phyloP scores from a whole-genome alignment of 495 filamentous ascomycete species.

The Penicillium lividum region DNA sequence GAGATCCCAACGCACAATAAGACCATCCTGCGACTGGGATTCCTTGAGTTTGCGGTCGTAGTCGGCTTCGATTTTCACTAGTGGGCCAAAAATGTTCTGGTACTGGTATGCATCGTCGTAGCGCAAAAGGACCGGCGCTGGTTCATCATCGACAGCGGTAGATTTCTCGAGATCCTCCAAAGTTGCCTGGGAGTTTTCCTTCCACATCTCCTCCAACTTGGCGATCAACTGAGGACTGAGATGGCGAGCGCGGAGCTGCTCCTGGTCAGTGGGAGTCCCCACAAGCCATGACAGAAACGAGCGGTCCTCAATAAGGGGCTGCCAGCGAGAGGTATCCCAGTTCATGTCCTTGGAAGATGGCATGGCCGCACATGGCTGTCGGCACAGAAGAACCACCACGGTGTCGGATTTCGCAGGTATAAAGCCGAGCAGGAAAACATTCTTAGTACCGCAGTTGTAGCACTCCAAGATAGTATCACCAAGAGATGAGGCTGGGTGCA shows the following conservation, averaged over 20 bases:
- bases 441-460: slow-evolving; percentile 99
- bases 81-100: slow-evolving; percentile 96
- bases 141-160: slow-evolving; percentile 91
- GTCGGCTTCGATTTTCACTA: slow-evolving; percentile 99
- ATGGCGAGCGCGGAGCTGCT: slow-evolving; percentile 93
- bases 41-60: slow-evolving; percentile 99
- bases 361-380: slow-evolving; percentile 92
- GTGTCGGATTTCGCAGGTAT: slow-evolving; percentile 99
- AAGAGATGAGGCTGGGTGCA: slow-evolving; percentile 92
- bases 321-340: slow-evolving; percentile 98
- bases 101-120: slow-evolving; percentile 99
- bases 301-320: slow-evolving; percentile 94
- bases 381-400: slow-evolving; percentile 94
- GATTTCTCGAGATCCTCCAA: slow-evolving; percentile 92
- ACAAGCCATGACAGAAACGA: slow-evolving; percentile 97
- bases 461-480: slow-evolving; percentile 97
- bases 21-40: slow-evolving; percentile 90
- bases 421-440: slow-evolving; percentile 98
- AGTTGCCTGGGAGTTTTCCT: slow-evolving; percentile 88
- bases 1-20: slow-evolving; percentile 93
- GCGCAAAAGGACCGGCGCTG: slow-evolving; percentile 85
- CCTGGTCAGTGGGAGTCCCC: slow-evolving; percentile 82
- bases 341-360: slow-evolving; percentile 99
- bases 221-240: slow-evolving; percentile 94
- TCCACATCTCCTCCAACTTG: slow-evolving; percentile 98